Base-by-base conservation (phyloP, 2,329 filamentous ascomycete species). In the Cytospora paraplurivora region DNA sequence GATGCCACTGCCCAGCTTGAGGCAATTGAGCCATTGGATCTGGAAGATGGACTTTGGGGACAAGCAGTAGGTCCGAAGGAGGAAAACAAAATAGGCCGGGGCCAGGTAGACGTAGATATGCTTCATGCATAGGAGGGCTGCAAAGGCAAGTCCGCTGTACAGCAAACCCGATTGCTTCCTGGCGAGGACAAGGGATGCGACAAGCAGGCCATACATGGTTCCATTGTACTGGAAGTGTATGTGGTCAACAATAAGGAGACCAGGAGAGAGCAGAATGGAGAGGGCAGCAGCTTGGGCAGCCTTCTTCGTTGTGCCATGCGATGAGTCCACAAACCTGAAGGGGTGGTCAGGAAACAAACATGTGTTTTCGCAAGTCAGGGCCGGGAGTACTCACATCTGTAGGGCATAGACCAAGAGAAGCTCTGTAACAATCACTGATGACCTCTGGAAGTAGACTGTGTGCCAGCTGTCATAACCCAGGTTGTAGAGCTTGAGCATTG, bases 141-240 rank as follows among this genome's bases (percentile, higher is more conserved):
- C 93, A 75, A 98, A 99, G 7, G 93, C 76, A 1, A 96, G 79
- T 0, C 93, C 95, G 69, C 93, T 95, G 53, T 82, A 80, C 13
- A 98, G 82, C 38, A 95, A 80, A 0, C 90, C 90, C 3, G 89
- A 89, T 72, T 85, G 86, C 70, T 88, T 86, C 57, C 92, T 88
- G 7, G 93, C 92, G 64, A 96, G 79, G 1, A 96, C 90, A 55
- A 99, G 83, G 2, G 95, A 98, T 60, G 94, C 82, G 44, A 98
- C 85, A 57, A 99, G 81, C 51, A 98, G 80, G 44, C 95, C 95
- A 74, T 98, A 99, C 77, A 99, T 87, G 77, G 93, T 93, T 49
- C 95, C 94, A 79, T 99, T 99, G 80, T 99, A 99, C 80, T 99
- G 95, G 76, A 99, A 99, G 76, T 97, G 93, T 68, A 97, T 94